Evolutionary conservation across 1,139 yeast genomes (phyloP), one percentile per base, ranked within the genome.

Genomic region (Pichia sp.): DNA sequence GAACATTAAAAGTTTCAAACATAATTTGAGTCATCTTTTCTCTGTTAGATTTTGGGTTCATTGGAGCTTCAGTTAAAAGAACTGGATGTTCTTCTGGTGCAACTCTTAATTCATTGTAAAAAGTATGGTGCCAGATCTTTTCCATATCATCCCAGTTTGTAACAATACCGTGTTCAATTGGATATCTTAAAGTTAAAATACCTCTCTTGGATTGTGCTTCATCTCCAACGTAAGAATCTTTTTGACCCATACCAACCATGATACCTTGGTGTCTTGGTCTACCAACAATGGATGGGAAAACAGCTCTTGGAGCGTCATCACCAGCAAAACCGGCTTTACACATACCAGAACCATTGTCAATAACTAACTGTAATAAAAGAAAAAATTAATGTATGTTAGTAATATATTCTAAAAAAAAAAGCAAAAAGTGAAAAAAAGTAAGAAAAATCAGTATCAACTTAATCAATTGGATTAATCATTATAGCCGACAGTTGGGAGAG

Each of bases 261-360:
- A 88, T 89, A 81, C 97, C 98, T 74, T 91, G 97, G 72, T 91
- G 98, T 82, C 96, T 91, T 76, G 98, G 97, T 78, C 98, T 93
- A 75, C 98, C 98, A 57, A 91, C 98, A 66, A 91, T 91, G 53
- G 98, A 91, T 65, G 98, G 98, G 89, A 91, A 91, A 62, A 91
- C 98, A 63, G 98, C 98, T 74, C 96, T 86, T 68, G 98, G 98
- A 56, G 98, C 97, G 75, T 91, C 98, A 68, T 91, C 98, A 76
- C 98, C 98, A 80, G 98, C 98, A 70, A 89, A 91, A 76, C 98
- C 98, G 93, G 97, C 97, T 72, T 91, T 91, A 82, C 97, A 91
- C 97, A 91, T 91, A 81, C 98, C 98, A 68, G 98, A 91, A 78
- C 98, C 98, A 76, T 91, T 91, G 71, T 91, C 98, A 74, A 91